These are phyloP conservation scores for Cyclotella baltica DNA, from an alignment of 108 stramenopile species.

Conservation along the genomic window DNA sequence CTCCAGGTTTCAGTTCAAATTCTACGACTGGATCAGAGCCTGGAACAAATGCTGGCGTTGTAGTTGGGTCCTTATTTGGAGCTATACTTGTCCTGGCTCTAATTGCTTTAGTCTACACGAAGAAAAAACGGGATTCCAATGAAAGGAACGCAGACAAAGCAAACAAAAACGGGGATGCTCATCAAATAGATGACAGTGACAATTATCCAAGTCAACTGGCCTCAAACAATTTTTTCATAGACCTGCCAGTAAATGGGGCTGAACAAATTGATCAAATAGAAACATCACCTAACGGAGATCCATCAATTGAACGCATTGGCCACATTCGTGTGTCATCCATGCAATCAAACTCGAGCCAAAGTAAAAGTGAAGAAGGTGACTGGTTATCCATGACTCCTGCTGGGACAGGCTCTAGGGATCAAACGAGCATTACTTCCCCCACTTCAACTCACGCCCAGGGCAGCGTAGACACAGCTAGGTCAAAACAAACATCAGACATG, in stretches of 20 bases:
- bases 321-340: no score
- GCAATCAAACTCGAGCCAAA: neutral
- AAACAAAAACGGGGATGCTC: neutral
- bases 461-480: neutral
- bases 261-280: no score
- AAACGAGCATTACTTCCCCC: neutral
- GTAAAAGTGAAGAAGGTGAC: neutral
- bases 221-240: neutral
- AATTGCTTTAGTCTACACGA: neutral
- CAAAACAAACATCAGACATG: slow-evolving; percentile 17
- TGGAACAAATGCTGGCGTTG: neutral
- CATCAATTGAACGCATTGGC: neutral
- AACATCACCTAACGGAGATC: neutral
- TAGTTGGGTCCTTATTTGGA: neutral
- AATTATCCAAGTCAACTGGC: neutral
- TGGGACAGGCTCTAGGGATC: neutral
- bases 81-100: neutral
- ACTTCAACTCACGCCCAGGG: slow-evolving; percentile 5
- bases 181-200: neutral
- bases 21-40: neutral
- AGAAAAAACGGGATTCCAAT: neutral
- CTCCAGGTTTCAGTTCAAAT: no score
- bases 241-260: neutral
- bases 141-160: neutral
- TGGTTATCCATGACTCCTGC: neutral